Base-by-base conservation (phyloP, 805 yeast species). In the Danielia reshetovae region DNA sequence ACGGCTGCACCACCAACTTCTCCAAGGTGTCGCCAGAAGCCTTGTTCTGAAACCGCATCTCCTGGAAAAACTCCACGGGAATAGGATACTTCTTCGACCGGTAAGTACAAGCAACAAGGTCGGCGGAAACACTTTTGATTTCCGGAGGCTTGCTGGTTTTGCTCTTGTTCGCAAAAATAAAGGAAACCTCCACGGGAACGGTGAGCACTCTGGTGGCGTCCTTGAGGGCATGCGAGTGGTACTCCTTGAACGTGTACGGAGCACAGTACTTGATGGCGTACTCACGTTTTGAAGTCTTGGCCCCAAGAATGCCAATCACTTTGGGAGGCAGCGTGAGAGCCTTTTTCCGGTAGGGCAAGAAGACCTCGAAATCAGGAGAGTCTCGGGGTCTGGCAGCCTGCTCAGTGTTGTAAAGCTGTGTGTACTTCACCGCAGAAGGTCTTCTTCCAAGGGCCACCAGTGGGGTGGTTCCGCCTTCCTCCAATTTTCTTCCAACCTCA, bases 61-160 rank as follows among this genome's bases (percentile, higher is more conserved):
- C 42, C 28, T 40, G 40, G 8, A 44, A 30, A 15, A 47, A 31
- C 29, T 40, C 48, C 18, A 47, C 31, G 10, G 51, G 51, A 16
- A 39, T 60, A 2, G 66, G 60, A 17, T 46, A 42, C 30, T 55
- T 52, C 10, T 54, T 50, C 2, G 70, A 59, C 27, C 54, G 46
- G 12, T 58, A 40, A 3, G 50, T 45, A 30, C 50, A 43, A 5
- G 35, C 30, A 18, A 39, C 44, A 9, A 47, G 22, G 24, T 45
- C 42, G 4, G 48, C 50, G 11, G 36, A 21, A 13, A 47, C 21
- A 13, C 38, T 38, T 12, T 34, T 38, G 26, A 45, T 36, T 18
- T 45, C 50, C 3, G 51, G 51, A 6, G 48, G 48, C 11, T 32
- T 27, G 14, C 24, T 23, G 19, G 22, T 26, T 18, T 37, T 38